These are phyloP conservation scores for Fraxinus paxiana DNA, from an alignment of 305 asterid genomes.

Conservation along the genomic window DNA sequence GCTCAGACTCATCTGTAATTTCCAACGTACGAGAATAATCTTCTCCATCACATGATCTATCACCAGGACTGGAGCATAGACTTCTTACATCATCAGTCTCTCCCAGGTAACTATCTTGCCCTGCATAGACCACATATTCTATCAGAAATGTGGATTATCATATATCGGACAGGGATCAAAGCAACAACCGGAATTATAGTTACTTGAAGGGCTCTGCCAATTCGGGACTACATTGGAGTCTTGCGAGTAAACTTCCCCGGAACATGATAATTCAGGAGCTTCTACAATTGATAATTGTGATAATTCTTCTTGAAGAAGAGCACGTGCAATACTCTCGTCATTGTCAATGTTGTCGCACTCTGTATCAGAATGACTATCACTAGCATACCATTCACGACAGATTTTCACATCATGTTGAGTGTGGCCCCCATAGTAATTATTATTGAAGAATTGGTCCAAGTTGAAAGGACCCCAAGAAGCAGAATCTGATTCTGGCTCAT, in stretches of 20 bases:
- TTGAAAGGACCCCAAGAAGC: slow-evolving; percentile 55
- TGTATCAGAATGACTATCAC: slow-evolving; percentile 38
- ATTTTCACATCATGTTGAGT: slow-evolving; percentile 67
- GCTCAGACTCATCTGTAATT: slow-evolving; percentile 68
- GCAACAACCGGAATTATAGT: slow-evolving; percentile 42
- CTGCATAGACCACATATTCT: slow-evolving; percentile 35
- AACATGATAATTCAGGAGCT: slow-evolving; percentile 45
- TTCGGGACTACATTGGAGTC: slow-evolving; percentile 35
- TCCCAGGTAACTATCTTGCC: slow-evolving; percentile 35
- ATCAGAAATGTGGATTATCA: slow-evolving; percentile 23
- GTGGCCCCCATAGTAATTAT: slow-evolving; percentile 67
- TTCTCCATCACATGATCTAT: slow-evolving; percentile 62
- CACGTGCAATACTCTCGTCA: slow-evolving; percentile 59
- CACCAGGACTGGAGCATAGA: slow-evolving; percentile 69
- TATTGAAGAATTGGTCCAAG: slow-evolving; percentile 59
- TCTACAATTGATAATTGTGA: slow-evolving; percentile 55
- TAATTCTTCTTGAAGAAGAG: slow-evolving; percentile 65
- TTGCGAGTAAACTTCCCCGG: slow-evolving; percentile 42
- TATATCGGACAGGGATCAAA: slow-evolving; percentile 17
- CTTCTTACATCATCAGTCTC: slow-evolving; percentile 58
- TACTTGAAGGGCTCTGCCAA: slow-evolving; percentile 48
- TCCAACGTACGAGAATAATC: slow-evolving; percentile 56
- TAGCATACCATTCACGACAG: slow-evolving; percentile 56
- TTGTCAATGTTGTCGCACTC: slow-evolving; percentile 33
- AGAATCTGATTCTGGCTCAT: slow-evolving; percentile 67